Evolutionary conservation across 768 basidiomycete species (phyloP).

Genomic region (Kockovaella imperatae): DNA sequence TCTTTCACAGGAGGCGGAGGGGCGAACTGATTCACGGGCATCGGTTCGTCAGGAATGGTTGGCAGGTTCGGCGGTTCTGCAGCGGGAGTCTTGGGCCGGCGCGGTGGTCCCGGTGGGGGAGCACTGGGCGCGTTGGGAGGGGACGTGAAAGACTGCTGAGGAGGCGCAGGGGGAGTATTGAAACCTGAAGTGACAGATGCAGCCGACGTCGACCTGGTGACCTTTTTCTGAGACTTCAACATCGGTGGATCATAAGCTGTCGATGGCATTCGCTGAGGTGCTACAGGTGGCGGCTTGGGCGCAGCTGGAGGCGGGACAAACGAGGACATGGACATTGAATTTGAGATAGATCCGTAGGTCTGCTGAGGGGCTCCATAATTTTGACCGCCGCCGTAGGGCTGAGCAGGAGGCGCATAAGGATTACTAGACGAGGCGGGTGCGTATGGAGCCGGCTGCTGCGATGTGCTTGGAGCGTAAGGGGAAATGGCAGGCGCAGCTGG

Average conservation of each 20-base stretch:
- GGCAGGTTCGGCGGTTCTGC: background rate
- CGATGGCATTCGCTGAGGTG: conserved; percentile 23
- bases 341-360: too few species aligned
- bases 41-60: background rate
- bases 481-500: too few species aligned
- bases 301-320: background rate
- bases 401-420: conserved; percentile 7
- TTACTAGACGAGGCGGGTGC: too few species aligned
- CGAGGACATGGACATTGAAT: too few species aligned
- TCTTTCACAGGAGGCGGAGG: too few species aligned
- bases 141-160: conserved; percentile 16
- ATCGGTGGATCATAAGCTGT: conserved; percentile 39
- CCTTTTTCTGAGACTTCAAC: conserved; percentile 30
- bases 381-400: conserved; percentile 1
- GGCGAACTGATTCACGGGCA: background rate
- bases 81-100: conserved; percentile 3
- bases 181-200: conserved; percentile 5
- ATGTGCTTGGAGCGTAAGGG: too few species aligned
- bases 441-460: background rate
- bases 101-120: conserved; percentile 20
- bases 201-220: conserved; percentile 16
- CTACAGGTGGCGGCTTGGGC: conserved; percentile 5
- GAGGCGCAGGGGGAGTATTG: conserved; percentile 1
- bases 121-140: conserved; percentile 8
- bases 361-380: background rate